Evolutionary conservation across 345 rosid genomes (phyloP).

Genomic region (Geranium rotundifolium): DNA sequence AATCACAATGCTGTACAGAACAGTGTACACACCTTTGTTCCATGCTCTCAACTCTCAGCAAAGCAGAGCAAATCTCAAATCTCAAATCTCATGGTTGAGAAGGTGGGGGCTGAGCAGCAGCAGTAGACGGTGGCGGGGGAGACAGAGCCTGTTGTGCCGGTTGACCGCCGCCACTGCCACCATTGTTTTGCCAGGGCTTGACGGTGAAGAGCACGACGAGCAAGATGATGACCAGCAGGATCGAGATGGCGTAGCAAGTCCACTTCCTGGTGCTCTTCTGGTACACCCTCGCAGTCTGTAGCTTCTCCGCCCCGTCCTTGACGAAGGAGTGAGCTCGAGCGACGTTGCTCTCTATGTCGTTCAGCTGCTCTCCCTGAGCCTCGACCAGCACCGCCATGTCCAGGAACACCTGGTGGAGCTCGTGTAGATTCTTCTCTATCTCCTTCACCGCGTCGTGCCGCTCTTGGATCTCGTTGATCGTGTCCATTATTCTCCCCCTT

Average conservation of each 20-base stretch:
- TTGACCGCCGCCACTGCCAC: neutral
- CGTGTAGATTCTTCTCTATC: slow-evolving; percentile 58
- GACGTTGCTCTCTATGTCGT: slow-evolving; percentile 70
- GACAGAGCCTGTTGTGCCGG: neutral
- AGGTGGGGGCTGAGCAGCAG: neutral
- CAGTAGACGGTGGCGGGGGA: slow-evolving; percentile 9
- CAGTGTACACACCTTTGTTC: too few species aligned
- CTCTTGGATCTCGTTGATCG: slow-evolving; percentile 73
- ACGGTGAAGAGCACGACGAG: slow-evolving; percentile 25
- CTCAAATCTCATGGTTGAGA: slow-evolving; percentile 11
- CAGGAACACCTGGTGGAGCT: slow-evolving; percentile 71
- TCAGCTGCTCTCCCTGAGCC: slow-evolving; percentile 68
- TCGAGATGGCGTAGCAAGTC: slow-evolving; percentile 41
- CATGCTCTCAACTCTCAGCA: too few species aligned
- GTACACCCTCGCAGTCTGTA: slow-evolving; percentile 38
- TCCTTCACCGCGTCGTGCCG: slow-evolving; percentile 71
- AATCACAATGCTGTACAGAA: too few species aligned
- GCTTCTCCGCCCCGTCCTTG: slow-evolving; percentile 39
- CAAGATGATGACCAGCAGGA: slow-evolving; percentile 19
- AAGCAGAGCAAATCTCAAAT: too few species aligned
- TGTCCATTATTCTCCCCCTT: slow-evolving; percentile 63
- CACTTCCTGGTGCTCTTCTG: slow-evolving; percentile 60
- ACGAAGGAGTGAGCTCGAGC: slow-evolving; percentile 60
- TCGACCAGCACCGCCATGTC: slow-evolving; percentile 86
- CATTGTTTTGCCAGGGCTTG: slow-evolving; percentile 20